Base-by-base conservation (phyloP, 179 eudicot species). In the Silene coronaria region DNA sequence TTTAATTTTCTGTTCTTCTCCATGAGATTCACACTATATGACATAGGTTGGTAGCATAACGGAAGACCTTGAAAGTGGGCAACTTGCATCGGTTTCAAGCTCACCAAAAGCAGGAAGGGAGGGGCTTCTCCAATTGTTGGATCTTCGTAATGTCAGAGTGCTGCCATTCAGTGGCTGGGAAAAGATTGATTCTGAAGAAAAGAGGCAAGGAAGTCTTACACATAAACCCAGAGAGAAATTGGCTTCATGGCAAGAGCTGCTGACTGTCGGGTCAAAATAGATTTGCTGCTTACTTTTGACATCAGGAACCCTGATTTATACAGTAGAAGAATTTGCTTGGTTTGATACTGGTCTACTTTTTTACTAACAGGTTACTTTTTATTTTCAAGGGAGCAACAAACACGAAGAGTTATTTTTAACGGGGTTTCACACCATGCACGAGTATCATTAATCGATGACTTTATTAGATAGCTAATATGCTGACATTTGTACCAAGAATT, bases 111-210 rank as follows among this genome's bases (percentile, higher is more conserved):
- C 89, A 19, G 97, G 97, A 17, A 86, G 96, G 73, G 90, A 89
- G 78, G 97, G 97, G 42, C 97, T 92, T 26, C 80, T 82, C 28
- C 83, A 86, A 36, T 73, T 95, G 48, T 77, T 95, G 72, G 90
- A 89, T 67, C 36, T 73, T 19, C 86, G 93, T 46, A 86, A 84
- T 75, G 88, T 84, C 34, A 85, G 74, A 80, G 84, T 85, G 57
- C 77, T 93, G 70, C 86, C 91, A 4, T 93, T 95, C 66, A 80
- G 80, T 77, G 89, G 74, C 72, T 95, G 99, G 97, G 91, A 89
- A 84, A 95, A 88, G 86, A 89, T 91, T 16, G 92, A 95, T 36
- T 19, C 79, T 10, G 96, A 95, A 82, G 99, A 95, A 80, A 87
- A 83, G 84, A 81, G 85, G 79, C 86, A 73, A 27, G 97, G 97